Percentiles rank a stretch among this genome's conserved stretches.
phyloP scores from a whole-genome alignment of 2,329 filamentous ascomycete genomes.

The Ceratocystis alfenasii region DNA sequence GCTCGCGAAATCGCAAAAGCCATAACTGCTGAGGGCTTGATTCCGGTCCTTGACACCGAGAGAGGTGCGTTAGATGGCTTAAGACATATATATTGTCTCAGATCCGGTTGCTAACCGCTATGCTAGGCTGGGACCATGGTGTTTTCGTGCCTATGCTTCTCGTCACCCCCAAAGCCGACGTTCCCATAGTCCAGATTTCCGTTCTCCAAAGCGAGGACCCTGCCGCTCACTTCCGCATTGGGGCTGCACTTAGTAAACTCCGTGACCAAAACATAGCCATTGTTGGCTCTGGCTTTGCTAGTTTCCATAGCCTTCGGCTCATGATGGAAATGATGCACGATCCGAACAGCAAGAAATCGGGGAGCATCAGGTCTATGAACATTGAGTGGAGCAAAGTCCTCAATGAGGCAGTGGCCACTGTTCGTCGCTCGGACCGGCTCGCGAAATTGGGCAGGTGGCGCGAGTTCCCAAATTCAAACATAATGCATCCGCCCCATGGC shows the following conservation, averaged over 20 bases:
- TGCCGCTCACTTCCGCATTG: constrained; percentile 39
- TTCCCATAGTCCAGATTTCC: constrained; percentile 47
- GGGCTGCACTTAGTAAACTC: constrained; percentile 39
- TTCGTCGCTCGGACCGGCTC: constrained; percentile 30
- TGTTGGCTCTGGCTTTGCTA: constrained; percentile 48
- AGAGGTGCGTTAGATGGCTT: constrained; percentile 24
- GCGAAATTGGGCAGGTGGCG: constrained; percentile 38
- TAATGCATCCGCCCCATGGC: constrained; percentile 42
- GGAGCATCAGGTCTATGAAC: constrained; percentile 27
- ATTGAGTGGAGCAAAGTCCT: constrained; percentile 38
- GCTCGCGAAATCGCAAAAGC: constrained; percentile 38
- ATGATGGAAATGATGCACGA: constrained; percentile 33
- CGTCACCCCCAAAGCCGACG: constrained; percentile 39
- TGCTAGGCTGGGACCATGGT: constrained; percentile 45
- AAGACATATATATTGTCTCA: not conserved
- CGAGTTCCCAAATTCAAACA: constrained; percentile 36
- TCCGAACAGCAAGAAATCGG: constrained; percentile 23
- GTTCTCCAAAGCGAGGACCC: constrained; percentile 43
- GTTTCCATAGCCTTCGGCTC: constrained; percentile 42
- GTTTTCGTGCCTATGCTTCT: constrained; percentile 48
- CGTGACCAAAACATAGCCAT: constrained; percentile 45
- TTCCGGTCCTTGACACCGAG: constrained; percentile 30
- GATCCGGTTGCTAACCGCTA: not conserved
- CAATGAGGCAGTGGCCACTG: constrained; percentile 31
- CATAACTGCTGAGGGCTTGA: constrained; percentile 37